Evolutionary conservation across 371 early-diverging fungal genomes (phyloP).

Genomic region (Umbelopsis sp.): DNA sequence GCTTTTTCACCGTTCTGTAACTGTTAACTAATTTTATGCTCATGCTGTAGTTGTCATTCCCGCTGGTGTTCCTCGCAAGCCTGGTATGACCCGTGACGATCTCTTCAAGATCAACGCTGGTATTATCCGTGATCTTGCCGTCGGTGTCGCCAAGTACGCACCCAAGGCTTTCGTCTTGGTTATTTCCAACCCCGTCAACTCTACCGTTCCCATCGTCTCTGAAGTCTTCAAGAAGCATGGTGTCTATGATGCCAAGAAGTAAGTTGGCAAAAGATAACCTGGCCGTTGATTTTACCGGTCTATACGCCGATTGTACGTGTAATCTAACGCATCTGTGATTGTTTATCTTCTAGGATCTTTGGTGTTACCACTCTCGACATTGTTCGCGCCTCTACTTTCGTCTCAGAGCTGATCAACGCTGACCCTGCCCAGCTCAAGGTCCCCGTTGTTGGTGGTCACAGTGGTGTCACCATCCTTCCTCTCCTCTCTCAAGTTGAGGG

Average conservation of each 20-base stretch:
- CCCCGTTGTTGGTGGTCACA: conserved; percentile 92
- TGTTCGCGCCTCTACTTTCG: conserved; percentile 87
- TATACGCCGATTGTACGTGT: neutral
- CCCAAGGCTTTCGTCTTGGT: conserved; percentile 54
- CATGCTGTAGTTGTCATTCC: conserved; percentile 82
- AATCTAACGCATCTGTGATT: neutral
- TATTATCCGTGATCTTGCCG: conserved; percentile 82
- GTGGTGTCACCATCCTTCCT: conserved; percentile 89
- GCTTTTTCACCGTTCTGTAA: no score
- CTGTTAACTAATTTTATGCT: neutral
- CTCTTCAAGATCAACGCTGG: conserved; percentile 90
- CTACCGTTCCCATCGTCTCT: conserved; percentile 87
- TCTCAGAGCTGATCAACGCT: conserved; percentile 57
- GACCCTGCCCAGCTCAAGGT: conserved; percentile 65
- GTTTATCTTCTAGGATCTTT: conserved; percentile 62
- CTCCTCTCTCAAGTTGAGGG: conserved; percentile 67
- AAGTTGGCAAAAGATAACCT: conserved; percentile 23
- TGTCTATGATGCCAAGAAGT: conserved; percentile 86
- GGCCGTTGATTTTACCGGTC: no score
- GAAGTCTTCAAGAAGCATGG: conserved; percentile 75
- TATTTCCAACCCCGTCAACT: conserved; percentile 94
- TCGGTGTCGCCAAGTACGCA: conserved; percentile 71
- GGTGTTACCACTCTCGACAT: conserved; percentile 92
- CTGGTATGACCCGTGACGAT: conserved; percentile 93
- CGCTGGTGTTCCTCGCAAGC: conserved; percentile 91